A percentile compares a stretch with the other conserved stretches of the same genome.
These are phyloP conservation scores for Nectriaceae sp. DNA, from an alignment of 2,329 filamentous ascomycete species.

Conservation along the genomic window DNA sequence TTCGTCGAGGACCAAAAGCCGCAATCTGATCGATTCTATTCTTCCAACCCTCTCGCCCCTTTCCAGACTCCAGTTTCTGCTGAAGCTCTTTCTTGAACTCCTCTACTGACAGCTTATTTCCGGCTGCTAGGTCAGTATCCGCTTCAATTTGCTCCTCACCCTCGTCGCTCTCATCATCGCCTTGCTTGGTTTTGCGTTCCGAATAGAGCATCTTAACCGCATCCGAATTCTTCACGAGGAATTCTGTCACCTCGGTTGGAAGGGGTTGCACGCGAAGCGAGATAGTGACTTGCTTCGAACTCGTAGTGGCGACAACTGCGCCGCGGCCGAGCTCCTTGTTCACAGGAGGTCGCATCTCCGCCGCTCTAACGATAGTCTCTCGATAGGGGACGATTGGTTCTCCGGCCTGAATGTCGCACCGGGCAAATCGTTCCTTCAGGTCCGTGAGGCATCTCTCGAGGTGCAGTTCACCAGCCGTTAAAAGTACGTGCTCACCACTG, in stretches of 20 bases:
- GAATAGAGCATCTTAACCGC: conserved; percentile 80
- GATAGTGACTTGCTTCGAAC: conserved; percentile 83
- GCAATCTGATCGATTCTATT: conserved; percentile 77
- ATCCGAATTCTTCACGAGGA: conserved; percentile 76
- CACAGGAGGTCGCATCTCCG: conserved; percentile 88
- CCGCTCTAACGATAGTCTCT: conserved; percentile 83
- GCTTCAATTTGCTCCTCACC: conserved; percentile 47
- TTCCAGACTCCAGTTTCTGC: conserved; percentile 67
- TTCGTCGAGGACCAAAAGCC: conserved; percentile 85
- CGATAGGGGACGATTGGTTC: conserved; percentile 94
- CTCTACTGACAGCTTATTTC: conserved; percentile 64
- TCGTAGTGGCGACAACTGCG: conserved; percentile 72
- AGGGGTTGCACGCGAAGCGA: conserved; percentile 77
- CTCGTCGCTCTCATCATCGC: conserved; percentile 39
- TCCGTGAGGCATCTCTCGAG: conserved; percentile 93
- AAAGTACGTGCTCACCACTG: conserved; percentile 91
- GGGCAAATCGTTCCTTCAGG: conserved; percentile 86
- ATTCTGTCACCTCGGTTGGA: conserved; percentile 77
- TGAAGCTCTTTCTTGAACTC: conserved; percentile 79
- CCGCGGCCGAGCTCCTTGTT: conserved; percentile 87
- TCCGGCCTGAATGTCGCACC: conserved; percentile 91
- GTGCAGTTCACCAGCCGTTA: conserved; percentile 93
- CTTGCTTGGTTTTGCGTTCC: conserved; percentile 56
- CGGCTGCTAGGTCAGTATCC: conserved; percentile 60
- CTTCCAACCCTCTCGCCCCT: conserved; percentile 75